A percentile compares a stretch with the other conserved stretches of the same genome.
Conservation (phyloP, 148 eudicot species). For the Fagopyrum homotropicum region DNA sequence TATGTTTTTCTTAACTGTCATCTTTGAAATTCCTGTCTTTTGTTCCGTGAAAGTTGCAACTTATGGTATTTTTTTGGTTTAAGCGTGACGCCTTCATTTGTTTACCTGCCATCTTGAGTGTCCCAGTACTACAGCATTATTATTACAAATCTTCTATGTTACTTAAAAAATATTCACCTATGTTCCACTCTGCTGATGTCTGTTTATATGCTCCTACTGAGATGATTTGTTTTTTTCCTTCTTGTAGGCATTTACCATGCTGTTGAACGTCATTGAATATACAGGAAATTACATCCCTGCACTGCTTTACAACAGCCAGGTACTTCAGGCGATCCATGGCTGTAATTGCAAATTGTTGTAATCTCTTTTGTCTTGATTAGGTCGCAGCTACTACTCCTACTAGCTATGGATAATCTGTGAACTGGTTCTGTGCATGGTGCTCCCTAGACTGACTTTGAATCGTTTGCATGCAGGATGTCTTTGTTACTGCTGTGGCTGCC, state of each 20-base stretch:
- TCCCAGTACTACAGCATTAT: background rate
- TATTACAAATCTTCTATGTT: background rate
- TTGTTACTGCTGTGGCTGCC: slow-evolving; percentile 61
- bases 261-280: slow-evolving; percentile 64
- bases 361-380: background rate
- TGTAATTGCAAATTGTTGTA: background rate
- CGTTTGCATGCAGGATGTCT: slow-evolving; percentile 54
- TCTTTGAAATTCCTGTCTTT: background rate
- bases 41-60: background rate
- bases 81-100: background rate
- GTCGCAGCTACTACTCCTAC: background rate
- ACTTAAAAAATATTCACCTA: no score
- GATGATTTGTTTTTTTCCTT: background rate
- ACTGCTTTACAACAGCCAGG: slow-evolving; percentile 83
- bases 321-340: slow-evolving; percentile 18
- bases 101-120: background rate
- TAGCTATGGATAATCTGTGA: background rate
- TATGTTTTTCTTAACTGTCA: slow-evolving; percentile 23
- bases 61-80: background rate
- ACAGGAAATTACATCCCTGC: slow-evolving; percentile 57
- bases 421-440: no score
- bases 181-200: background rate
- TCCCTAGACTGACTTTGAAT: background rate
- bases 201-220: background rate
- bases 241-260: slow-evolving; percentile 68